Evolutionary conservation across 805 yeast species (phyloP), one percentile per base, ranked within the genome.

Genomic region (Barnettozyma vustinii): DNA sequence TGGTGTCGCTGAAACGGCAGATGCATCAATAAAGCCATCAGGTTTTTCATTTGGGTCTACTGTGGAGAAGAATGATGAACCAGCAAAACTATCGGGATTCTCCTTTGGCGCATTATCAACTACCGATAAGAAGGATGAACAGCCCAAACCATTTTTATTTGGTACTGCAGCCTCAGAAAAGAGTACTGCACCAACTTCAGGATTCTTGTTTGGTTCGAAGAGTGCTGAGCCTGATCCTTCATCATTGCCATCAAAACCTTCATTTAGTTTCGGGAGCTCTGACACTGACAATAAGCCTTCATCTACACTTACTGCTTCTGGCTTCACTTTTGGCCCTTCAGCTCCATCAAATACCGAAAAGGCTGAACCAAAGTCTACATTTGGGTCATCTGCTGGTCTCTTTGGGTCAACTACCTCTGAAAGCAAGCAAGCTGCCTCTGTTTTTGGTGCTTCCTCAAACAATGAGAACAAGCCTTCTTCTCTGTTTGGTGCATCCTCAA

Each of bases 81-180:
- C 40, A 15, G 16, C 16, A 8, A 36, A 36, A 26, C 45, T 39
- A 12, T 47, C 52, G 12, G 16, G 55, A 2, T 49, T 51, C 45
- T 44, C 19, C 30, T 52, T 53, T 46, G 56, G 51, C 33, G 26
- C 50, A 10, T 18, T 46, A 20, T 18, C 46, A 19, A 12, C 47
- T 21, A 26, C 39, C 2, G 51, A 47, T 26, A 51, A 47, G 36
- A 47, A 47, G 36, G 52, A 48, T 16, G 50, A 41, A 20, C 27
- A 10, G 12, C 43, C 45, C 18, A 46, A 43, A 26, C 47, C 55
- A 12, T 18, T 48, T 9, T 35, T 16, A 9, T 36, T 36, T 36
- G 39, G 21, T 15, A 4, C 33, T 13, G 12, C 15, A 4, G 39
- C n/a, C 5, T 23, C 39, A 36, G 23, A 18, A 15, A 36, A 36